These are phyloP conservation scores for Paraphoma chrysanthemicola DNA, from an alignment of 2,329 filamentous ascomycete species.

Conservation along the genomic window DNA sequence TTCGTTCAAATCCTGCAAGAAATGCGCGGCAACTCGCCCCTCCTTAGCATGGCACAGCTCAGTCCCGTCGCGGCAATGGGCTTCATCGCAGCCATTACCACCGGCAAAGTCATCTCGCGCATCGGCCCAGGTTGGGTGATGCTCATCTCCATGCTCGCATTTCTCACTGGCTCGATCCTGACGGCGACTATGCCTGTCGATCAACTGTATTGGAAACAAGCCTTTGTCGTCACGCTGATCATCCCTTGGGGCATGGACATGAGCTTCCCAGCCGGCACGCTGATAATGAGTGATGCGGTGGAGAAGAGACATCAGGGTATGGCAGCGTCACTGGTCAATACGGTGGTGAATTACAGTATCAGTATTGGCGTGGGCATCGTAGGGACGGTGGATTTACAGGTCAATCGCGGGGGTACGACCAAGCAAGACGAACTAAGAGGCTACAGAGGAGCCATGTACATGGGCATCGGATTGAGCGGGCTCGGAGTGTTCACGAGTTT, in stretches of 20 bases:
- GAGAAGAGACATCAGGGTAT: constrained; percentile 51
- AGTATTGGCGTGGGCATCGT: constrained; percentile 52
- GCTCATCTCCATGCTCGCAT: constrained; percentile 39
- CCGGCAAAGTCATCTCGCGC: constrained; percentile 39
- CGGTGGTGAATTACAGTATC: constrained; percentile 53
- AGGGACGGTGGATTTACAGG: constrained; percentile 50
- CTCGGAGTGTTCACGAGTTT: constrained; percentile 33
- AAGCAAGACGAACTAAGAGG: constrained; percentile 41
- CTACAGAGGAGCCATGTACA: constrained; percentile 49
- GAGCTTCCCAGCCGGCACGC: constrained; percentile 50
- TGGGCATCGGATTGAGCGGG: constrained; percentile 46
- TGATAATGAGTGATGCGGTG: constrained; percentile 50
- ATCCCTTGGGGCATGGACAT: constrained; percentile 53
- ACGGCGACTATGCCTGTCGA: constrained; percentile 49
- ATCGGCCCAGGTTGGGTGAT: constrained; percentile 40
- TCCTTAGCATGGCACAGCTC: constrained; percentile 35
- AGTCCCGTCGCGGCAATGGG: constrained; percentile 38
- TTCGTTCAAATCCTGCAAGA: constrained; percentile 36
- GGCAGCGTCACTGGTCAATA: constrained; percentile 49
- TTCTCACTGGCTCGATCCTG: constrained; percentile 46
- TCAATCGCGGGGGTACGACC: constrained; percentile 41
- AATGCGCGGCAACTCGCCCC: constrained; percentile 30
- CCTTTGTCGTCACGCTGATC: constrained; percentile 41
- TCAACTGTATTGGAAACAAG: constrained; percentile 53
- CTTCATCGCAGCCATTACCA: constrained; percentile 38